phyloP scores from a whole-genome alignment of 345 rosid genomes.

The Orychophragmus violaceus region DNA sequence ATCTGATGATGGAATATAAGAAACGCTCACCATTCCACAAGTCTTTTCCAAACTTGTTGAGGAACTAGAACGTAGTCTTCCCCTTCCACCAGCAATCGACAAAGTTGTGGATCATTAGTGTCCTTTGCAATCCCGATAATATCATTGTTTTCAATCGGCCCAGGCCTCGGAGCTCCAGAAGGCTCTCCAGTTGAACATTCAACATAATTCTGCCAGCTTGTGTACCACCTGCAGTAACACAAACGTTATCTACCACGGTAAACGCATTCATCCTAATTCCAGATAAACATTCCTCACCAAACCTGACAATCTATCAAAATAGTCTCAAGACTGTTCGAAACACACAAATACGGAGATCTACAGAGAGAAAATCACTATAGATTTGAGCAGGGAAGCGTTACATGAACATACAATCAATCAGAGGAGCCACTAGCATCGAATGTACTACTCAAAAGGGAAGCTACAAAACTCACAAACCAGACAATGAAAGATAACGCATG shows the following conservation, averaged over 20 bases:
- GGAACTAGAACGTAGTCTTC: constrained; percentile 75
- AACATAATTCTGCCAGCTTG: constrained; percentile 71
- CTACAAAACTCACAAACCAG: no score
- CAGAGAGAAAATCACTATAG: background rate
- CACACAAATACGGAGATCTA: no score
- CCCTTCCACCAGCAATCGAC: constrained; percentile 52
- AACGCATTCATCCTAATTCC: background rate
- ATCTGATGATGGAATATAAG: background rate
- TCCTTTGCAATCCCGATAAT: constrained; percentile 39
- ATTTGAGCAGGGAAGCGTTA: constrained; percentile 1
- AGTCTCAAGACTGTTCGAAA: no score
- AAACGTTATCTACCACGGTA: no score
- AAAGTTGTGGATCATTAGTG: constrained; percentile 43
- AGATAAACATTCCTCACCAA: background rate
- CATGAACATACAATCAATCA: constrained; percentile 1
- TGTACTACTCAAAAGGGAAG: background rate
- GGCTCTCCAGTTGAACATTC: constrained; percentile 32
- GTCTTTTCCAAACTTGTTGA: constrained; percentile 79
- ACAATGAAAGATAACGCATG: no score
- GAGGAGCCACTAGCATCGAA: background rate
- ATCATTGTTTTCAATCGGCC: constrained; percentile 77
- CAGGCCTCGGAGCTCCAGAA: constrained; percentile 45
- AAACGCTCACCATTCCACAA: constrained; percentile 53
- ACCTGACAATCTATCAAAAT: background rate
- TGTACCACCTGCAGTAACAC: constrained; percentile 61